Conservation (phyloP, 2,329 filamentous ascomycete species). For the Ophiostoma piceae region DNA sequence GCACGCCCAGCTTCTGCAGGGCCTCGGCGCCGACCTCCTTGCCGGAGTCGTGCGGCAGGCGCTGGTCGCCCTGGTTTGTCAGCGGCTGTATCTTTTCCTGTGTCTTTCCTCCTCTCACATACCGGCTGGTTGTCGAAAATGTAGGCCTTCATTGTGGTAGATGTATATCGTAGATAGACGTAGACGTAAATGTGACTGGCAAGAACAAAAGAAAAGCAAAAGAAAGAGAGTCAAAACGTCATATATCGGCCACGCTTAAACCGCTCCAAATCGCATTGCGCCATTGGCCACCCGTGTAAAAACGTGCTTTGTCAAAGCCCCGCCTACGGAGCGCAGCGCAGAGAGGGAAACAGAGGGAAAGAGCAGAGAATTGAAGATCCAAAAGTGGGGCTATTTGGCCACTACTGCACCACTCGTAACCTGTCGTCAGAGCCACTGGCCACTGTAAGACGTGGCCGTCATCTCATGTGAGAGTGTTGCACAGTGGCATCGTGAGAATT, state of each 20-base stretch:
- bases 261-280: constrained; percentile 22
- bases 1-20: constrained; percentile 70
- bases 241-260: neutral
- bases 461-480: neutral
- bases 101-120: constrained; percentile 29
- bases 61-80: constrained; percentile 66
- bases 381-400: neutral
- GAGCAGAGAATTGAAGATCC: neutral
- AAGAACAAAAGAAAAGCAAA: neutral
- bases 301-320: constrained; percentile 25
- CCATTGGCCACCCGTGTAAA: constrained; percentile 21
- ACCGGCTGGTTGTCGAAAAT: constrained; percentile 53
- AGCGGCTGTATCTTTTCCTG: no score
- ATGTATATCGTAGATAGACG: neutral
- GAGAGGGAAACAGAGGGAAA: neutral
- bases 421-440: neutral
- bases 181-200: neutral
- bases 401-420: neutral
- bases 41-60: constrained; percentile 81
- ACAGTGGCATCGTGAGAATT: neutral
- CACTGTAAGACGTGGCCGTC: neutral
- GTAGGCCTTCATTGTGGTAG: constrained; percentile 51
- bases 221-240: constrained; percentile 12
- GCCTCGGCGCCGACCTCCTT: constrained; percentile 58
- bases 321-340: constrained; percentile 11